Evolutionary conservation across 2,329 filamentous ascomycete species (phyloP).

Genomic region (Trichoderma hamatum): DNA sequence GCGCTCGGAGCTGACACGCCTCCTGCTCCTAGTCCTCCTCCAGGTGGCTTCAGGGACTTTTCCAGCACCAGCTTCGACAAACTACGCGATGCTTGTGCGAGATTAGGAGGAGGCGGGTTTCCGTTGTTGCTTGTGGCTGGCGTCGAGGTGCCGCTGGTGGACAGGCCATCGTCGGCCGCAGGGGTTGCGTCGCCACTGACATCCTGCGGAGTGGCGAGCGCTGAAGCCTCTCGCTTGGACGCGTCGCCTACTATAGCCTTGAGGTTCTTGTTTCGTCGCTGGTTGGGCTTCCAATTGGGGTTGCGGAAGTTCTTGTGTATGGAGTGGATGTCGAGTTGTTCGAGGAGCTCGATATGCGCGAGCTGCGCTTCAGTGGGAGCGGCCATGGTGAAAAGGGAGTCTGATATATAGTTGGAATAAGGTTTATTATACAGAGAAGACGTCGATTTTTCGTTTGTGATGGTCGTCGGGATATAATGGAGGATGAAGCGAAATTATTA

Average conservation of each 20-base stretch:
- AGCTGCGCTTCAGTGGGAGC: conserved; percentile 73
- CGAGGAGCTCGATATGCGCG: conserved; percentile 82
- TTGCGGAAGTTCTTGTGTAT: conserved; percentile 90
- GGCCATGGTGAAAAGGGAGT: conserved; percentile 44
- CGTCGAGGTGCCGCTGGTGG: conserved; percentile 61
- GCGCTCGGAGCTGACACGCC: conserved; percentile 63
- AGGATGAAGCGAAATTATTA: neutral
- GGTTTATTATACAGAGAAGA: neutral
- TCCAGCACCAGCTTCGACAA: conserved; percentile 86
- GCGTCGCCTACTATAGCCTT: conserved; percentile 94
- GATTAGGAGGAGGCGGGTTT: conserved; percentile 63
- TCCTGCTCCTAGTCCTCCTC: conserved; percentile 21
- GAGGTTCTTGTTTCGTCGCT: conserved; percentile 97
- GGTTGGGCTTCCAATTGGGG: conserved; percentile 84
- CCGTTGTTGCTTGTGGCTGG: conserved; percentile 49
- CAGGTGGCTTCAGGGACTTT: conserved; percentile 63
- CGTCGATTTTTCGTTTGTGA: neutral
- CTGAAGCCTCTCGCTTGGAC: conserved; percentile 84
- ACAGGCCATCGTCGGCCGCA: conserved; percentile 55
- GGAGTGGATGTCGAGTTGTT: conserved; percentile 87
- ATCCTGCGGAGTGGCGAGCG: conserved; percentile 77
- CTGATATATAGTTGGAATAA: neutral
- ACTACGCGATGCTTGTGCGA: conserved; percentile 86
- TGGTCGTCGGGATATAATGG: neutral
- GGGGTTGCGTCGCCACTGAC: conserved; percentile 74